Conservation (phyloP, 2,329 filamentous ascomycete genomes). For the Colletotrichum magnum region DNA sequence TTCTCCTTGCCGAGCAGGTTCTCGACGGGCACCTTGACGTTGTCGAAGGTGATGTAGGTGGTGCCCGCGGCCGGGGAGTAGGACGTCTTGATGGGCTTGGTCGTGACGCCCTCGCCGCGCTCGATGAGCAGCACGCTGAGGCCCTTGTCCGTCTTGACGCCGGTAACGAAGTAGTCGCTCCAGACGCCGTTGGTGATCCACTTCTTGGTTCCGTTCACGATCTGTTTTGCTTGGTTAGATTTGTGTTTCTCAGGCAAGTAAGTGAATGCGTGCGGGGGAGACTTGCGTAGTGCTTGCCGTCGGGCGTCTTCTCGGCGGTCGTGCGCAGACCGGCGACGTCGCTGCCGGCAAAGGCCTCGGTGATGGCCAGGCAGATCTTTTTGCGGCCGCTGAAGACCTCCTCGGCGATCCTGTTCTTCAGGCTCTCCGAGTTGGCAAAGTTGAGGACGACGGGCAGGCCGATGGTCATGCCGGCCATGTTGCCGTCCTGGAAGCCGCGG, state of each 20-base stretch:
- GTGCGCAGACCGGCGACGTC: constrained; percentile 87
- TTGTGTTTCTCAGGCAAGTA: not conserved
- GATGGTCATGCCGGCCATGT: constrained; percentile 90
- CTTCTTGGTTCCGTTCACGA: constrained; percentile 83
- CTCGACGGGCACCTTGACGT: constrained; percentile 86
- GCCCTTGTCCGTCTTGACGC: constrained; percentile 83
- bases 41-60: constrained; percentile 85
- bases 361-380: constrained; percentile 91
- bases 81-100: constrained; percentile 82
- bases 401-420: constrained; percentile 76
- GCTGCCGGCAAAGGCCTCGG: constrained; percentile 87
- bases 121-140: constrained; percentile 84
- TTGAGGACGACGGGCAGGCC: constrained; percentile 84
- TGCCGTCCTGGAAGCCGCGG: constrained; percentile 87
- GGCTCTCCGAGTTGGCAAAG: constrained; percentile 77
- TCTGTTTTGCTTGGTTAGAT: constrained; percentile 46
- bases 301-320: constrained; percentile 81
- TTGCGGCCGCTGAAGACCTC: constrained; percentile 86
- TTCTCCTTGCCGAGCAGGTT: constrained; percentile 86
- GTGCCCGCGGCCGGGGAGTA: constrained; percentile 87
- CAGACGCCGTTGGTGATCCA: constrained; percentile 89
- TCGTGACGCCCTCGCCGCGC: constrained; percentile 81
- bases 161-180: constrained; percentile 86
- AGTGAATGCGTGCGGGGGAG: constrained; percentile 43
- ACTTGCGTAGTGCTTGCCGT: constrained; percentile 80